phyloP scores from a whole-genome alignment of 768 basidiomycete species.

The Phanerodontia chrysosporium region DNA sequence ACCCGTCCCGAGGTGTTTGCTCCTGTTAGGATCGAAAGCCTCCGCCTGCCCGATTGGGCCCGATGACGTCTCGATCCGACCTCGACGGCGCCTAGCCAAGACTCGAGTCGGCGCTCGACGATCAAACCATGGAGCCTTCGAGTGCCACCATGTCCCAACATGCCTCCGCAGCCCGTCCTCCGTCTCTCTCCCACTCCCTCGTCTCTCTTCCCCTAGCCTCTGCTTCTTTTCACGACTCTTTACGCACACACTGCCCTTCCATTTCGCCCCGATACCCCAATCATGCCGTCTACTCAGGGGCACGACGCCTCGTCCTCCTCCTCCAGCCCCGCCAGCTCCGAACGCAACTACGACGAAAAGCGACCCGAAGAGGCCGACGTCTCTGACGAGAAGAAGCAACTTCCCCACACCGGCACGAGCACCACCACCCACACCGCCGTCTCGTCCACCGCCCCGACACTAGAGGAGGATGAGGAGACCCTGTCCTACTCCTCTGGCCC shows the following conservation, averaged over 20 bases:
- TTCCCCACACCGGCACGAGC: too few relatives aligned
- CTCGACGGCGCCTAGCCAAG: background rate
- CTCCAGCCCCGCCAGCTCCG: background rate
- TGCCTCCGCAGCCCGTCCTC: background rate
- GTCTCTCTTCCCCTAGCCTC: background rate
- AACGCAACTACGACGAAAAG: background rate
- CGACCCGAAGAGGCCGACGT: too few relatives aligned
- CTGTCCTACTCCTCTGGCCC: constrained; percentile 11
- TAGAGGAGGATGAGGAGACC: background rate
- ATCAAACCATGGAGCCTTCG: background rate
- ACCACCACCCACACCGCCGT: background rate
- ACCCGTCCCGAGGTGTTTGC: background rate
- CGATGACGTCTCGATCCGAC: background rate
- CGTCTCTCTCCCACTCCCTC: background rate
- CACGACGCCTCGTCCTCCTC: background rate
- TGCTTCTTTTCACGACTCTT: background rate
- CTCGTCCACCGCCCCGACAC: background rate
- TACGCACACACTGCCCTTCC: background rate
- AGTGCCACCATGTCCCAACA: background rate
- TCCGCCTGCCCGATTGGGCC: background rate
- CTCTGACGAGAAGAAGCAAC: too few relatives aligned
- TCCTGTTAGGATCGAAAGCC: background rate
- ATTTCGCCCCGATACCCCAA: background rate
- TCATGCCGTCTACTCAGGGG: background rate
- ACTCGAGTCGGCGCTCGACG: background rate